A percentile compares a stretch with the other conserved stretches of the same genome.
Conservation (phyloP, 75 land plant species). For the Isoetes taiwanensis region DNA sequence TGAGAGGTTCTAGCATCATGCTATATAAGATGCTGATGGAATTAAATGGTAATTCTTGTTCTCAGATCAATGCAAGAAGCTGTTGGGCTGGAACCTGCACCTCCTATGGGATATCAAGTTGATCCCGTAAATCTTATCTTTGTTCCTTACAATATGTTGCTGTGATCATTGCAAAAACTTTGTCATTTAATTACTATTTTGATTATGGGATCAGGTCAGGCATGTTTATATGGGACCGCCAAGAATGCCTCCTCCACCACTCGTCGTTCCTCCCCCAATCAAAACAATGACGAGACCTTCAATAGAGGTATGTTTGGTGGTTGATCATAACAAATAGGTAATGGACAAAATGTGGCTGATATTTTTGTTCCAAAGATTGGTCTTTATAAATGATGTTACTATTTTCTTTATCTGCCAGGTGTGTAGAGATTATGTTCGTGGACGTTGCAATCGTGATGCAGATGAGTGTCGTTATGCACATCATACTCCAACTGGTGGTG, state of each 20-base stretch:
- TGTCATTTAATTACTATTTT: too few relatives aligned
- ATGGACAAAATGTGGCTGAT: too few relatives aligned
- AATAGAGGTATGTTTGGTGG: not conserved
- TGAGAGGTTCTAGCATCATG: not conserved
- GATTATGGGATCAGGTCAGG: not conserved
- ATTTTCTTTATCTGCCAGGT: not conserved
- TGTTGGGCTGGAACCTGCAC: constrained; percentile 8
- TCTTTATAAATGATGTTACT: too few relatives aligned
- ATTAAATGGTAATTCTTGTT: not conserved
- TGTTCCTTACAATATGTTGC: too few relatives aligned
- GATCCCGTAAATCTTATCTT: constrained; percentile 2
- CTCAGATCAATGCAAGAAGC: constrained; percentile 19
- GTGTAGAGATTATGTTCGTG: constrained; percentile 22
- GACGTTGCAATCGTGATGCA: constrained; percentile 18
- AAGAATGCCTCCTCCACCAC: not conserved
- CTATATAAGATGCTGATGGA: not conserved
- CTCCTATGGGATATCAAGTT: not conserved
- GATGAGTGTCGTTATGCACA: constrained; percentile 26
- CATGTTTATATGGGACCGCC: not conserved
- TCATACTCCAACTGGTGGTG: constrained; percentile 14
- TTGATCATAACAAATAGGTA: not conserved
- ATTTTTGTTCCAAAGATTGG: too few relatives aligned
- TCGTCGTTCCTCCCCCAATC: not conserved
- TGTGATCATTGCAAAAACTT: too few relatives aligned
- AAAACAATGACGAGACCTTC: not conserved